A percentile compares a stretch with the other conserved stretches of the same genome.
These are phyloP conservation scores for Madurella fahalii DNA, from an alignment of 2,329 filamentous ascomycete species.

Conservation along the genomic window DNA sequence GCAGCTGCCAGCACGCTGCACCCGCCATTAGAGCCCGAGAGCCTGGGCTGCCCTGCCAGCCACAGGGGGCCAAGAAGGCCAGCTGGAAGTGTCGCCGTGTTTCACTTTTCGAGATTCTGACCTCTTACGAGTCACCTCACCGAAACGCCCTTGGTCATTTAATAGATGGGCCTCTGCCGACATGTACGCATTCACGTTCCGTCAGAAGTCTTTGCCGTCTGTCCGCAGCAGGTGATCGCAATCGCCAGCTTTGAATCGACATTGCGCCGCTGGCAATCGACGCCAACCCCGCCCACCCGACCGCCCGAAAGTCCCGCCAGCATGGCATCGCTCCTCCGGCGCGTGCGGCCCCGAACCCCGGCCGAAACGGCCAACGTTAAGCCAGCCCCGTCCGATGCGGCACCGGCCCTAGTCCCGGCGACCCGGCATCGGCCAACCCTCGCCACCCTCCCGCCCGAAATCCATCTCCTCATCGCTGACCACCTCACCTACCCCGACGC, in stretches of 20 bases:
- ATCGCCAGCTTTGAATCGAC: background rate
- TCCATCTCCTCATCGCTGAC: constrained; percentile 60
- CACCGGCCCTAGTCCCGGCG: too few relatives aligned
- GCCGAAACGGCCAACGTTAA: background rate
- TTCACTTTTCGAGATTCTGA: constrained; percentile 8
- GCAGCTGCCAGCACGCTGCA: background rate
- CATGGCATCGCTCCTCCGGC: constrained; percentile 15
- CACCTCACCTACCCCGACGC: constrained; percentile 67
- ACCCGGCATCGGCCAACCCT: constrained; percentile 29
- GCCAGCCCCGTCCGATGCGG: constrained; percentile 2
- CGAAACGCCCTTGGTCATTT: background rate
- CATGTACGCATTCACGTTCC: background rate
- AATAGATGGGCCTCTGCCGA: background rate
- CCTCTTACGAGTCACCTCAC: background rate
- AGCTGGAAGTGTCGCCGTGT: constrained; percentile 7
- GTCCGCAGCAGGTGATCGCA: background rate
- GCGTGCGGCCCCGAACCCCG: constrained; percentile 1
- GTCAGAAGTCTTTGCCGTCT: background rate
- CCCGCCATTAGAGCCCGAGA: background rate
- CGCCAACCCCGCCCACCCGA: background rate
- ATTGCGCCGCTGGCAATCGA: background rate
- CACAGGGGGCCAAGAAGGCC: constrained; percentile 4
- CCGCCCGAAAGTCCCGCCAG: background rate
- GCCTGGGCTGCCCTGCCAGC: background rate
- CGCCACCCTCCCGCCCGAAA: constrained; percentile 57